Base-by-base conservation (phyloP, 352 stramenopile genomes). In the Globisporangium paroecandrum region DNA sequence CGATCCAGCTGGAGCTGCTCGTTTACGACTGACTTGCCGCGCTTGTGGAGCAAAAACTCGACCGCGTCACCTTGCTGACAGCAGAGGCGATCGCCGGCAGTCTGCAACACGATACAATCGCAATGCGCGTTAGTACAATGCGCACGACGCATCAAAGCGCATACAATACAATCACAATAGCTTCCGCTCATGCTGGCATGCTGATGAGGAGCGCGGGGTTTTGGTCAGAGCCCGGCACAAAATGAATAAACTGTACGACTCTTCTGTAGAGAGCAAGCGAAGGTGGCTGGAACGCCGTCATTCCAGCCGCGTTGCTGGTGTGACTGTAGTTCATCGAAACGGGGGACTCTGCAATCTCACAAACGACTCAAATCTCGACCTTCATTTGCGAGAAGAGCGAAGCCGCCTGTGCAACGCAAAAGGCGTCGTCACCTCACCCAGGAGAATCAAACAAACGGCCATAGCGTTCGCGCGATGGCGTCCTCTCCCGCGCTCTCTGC, bases 1-100 rank as follows among this genome's bases (percentile, higher is more conserved):
- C 89, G 83, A 74, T 92, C 86, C 41, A 95, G 69, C 72, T 94
- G 82, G 75, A 97, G 82, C 80, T 97, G 89, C 75, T 95, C 82
- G 65, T 95, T 76, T 32, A 95, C 77, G 43, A 97, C 83, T 71
- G 90, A 90, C 78, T 97, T 97, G 68, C 85, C 87, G 76, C 95
- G 86, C 71, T 94, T 90, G 64, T 83, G 85, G 38, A 97, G 77
- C 55, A 97, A 68, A 22, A 78, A 79, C 67, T 94, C 84, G 41
- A 94, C 77, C 12, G 81, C 82, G 25, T 94, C n/a, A 94, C 67
- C 68, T 90, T 92, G 24, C 87, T 85, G 20, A 95, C 78, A 9
- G 72, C 73, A 20, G 85, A 95, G 77, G n/a, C 87, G 85, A 41
- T 95, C 87, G 34, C 87, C 85, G 56, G 87, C 87, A 69, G 82